phyloP scores from a whole-genome alignment of 192 early-diverging fungal genomes.

The Rhizophagus sp. region DNA sequence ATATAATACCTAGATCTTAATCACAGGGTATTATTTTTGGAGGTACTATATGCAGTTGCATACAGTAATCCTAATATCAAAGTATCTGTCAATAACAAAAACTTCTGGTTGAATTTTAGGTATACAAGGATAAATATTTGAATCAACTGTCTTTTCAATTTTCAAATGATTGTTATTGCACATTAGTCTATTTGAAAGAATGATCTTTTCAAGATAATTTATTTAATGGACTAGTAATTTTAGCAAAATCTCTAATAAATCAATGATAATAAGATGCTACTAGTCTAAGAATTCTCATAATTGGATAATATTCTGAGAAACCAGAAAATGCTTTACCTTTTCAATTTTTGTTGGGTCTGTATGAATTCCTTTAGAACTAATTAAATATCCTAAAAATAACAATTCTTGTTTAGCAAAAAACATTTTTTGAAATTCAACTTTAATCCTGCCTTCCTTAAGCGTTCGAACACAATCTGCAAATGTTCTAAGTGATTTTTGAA shows the following conservation, averaged over 20 bases:
- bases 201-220: not conserved
- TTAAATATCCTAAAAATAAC: conserved; percentile 17
- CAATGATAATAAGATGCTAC: not conserved
- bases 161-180: not conserved
- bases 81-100: not conserved
- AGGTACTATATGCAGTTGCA: too few species aligned
- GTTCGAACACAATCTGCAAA: not conserved
- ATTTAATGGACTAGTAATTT: not conserved
- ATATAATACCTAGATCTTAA: too few species aligned
- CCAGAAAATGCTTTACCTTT: conserved; percentile 4
- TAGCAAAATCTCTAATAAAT: not conserved
- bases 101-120: not conserved
- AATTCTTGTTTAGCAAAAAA: conserved; percentile 6
- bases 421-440: conserved; percentile 13
- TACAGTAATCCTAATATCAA: not conserved
- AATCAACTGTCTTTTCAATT: not conserved
- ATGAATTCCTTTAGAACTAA: conserved; percentile 6
- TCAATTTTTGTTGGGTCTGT: conserved; percentile 16
- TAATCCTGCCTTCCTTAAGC: not conserved
- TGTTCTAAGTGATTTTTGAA: conserved; percentile 28
- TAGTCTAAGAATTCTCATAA: not conserved
- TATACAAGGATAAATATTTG: not conserved
- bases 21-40: too few species aligned
- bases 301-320: conserved; percentile 10
- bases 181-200: not conserved